Percentiles rank a stretch among this genome's conserved stretches.
These are phyloP conservation scores for Astrothelium macrocarpum DNA, from an alignment of 495 filamentous ascomycete genomes.

Conservation along the genomic window DNA sequence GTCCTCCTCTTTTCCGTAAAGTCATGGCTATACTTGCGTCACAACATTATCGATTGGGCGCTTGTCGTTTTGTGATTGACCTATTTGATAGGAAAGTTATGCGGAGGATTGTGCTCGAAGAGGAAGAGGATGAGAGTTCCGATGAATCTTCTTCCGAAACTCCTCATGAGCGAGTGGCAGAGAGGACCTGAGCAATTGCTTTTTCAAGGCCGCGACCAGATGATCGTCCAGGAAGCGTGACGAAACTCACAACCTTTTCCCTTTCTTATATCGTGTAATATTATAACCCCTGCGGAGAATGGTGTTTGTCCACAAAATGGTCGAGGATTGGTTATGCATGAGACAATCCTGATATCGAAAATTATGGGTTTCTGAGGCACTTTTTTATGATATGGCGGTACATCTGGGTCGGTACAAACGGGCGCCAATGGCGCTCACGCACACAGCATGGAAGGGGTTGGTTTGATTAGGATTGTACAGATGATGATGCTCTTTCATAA, in stretches of 20 bases:
- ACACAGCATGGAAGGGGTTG: too few relatives aligned
- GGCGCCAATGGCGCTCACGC: too few relatives aligned
- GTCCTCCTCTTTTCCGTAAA: constrained; percentile 68
- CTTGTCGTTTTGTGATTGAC: constrained; percentile 81
- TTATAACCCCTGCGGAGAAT: background rate
- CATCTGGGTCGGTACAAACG: too few relatives aligned
- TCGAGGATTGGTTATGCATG: too few relatives aligned
- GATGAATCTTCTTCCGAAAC: constrained; percentile 22
- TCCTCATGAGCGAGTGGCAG: background rate
- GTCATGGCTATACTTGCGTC: constrained; percentile 78
- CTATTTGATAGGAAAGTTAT: constrained; percentile 86
- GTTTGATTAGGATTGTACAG: too few relatives aligned
- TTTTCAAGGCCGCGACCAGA: background rate
- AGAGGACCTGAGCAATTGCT: background rate
- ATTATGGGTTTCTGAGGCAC: too few relatives aligned
- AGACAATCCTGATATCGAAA: too few relatives aligned
- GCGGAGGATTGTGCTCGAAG: constrained; percentile 64
- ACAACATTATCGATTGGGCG: constrained; percentile 76
- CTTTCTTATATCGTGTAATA: background rate
- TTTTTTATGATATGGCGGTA: too few relatives aligned
- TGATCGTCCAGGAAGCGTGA: too few relatives aligned
- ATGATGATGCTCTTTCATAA: too few relatives aligned
- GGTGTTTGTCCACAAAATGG: background rate
- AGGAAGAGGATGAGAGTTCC: constrained; percentile 37
- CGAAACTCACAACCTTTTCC: background rate